Percentiles rank a stretch among this genome's conserved stretches.
Evolutionary conservation across 2,329 filamentous ascomycete genomes (phyloP).

Genomic region (Botrytis fragariae): DNA sequence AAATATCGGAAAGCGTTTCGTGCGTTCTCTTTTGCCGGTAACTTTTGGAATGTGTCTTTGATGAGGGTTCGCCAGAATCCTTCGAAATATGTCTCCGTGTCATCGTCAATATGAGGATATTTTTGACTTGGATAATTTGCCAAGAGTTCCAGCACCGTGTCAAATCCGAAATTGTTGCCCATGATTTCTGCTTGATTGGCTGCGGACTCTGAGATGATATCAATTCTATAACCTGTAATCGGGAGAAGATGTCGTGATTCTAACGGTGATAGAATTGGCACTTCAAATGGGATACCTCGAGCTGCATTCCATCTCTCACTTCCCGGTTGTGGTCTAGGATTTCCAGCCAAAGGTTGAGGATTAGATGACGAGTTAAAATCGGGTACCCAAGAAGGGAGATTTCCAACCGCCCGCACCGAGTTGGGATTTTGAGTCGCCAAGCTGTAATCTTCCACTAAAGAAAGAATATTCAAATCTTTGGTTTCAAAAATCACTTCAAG

Average conservation of each 20-base stretch:
- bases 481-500: conserved; percentile 20
- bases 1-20: conserved; percentile 10
- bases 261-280: background rate
- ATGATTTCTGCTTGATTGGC: conserved; percentile 14
- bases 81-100: conserved; percentile 11
- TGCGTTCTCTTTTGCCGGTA: conserved; percentile 6
- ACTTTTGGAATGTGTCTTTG: conserved; percentile 21
- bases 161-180: conserved; percentile 15
- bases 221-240: conserved; percentile 1
- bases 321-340: conserved; percentile 15
- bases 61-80: conserved; percentile 24
- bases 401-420: background rate
- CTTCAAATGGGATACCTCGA: conserved; percentile 3
- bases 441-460: conserved; percentile 23
- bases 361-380: conserved; percentile 21
- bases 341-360: conserved; percentile 20
- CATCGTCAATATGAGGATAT: background rate
- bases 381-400: conserved; percentile 26
- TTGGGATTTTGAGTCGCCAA: background rate
- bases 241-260: conserved; percentile 2
- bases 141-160: conserved; percentile 7
- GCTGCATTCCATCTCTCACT: conserved; percentile 23
- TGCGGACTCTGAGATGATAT: background rate
- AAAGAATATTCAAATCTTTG: conserved; percentile 25
- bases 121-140: background rate